Evolutionary conservation across 768 basidiomycete genomes (phyloP), one percentile per base, ranked within the genome.

Genomic region (Xerocomellus intermedius): DNA sequence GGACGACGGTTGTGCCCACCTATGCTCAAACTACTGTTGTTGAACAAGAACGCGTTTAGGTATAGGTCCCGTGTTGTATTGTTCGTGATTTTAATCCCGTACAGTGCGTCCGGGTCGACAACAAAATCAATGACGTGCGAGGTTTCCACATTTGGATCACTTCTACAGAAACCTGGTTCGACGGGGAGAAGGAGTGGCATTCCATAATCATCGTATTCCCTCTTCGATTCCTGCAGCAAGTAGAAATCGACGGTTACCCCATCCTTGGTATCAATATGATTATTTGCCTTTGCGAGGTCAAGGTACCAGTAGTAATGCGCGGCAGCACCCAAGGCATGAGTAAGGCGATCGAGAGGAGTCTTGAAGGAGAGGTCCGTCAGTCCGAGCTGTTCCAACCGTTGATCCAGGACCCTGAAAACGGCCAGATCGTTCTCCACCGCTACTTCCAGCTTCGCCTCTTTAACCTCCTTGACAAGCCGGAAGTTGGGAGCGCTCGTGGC

Each of bases 41-140:
- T 77, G 48, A 79, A 79, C 51, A 75, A 73, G 58, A 77, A 76
- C 5, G 76, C 64, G 30, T 74, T 74, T 21, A 75, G 62, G 46
- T 76, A 79, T 8, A 79, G 53, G 8, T 67, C 60, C n/a, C 61
- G 24, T 41, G 65, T 61, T 0, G 72, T 69, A 1, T 68, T 52
- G 55, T 78, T 77, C 51, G 61, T 63, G 30, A 77, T 63, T 8
- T 65, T 68, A 50, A 78, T 64, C 14, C 76, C 76, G 14, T 76
- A 68, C 3, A 56, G 37, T 5, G 54, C 67, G 0, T 54, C 8
- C 22, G 68, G 64, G 19, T 73, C 63, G 9, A 67, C 52, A 16
- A 48, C 48, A 39, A 67, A 57, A 37, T 67, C 56, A n/a, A 67
- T 58, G 33, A 62, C 33, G 26, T 57, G n/a, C 6, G 26, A 41